These are phyloP conservation scores for Nannizzia gypsea DNA, from an alignment of 2,329 filamentous ascomycete genomes.

Conservation along the genomic window DNA sequence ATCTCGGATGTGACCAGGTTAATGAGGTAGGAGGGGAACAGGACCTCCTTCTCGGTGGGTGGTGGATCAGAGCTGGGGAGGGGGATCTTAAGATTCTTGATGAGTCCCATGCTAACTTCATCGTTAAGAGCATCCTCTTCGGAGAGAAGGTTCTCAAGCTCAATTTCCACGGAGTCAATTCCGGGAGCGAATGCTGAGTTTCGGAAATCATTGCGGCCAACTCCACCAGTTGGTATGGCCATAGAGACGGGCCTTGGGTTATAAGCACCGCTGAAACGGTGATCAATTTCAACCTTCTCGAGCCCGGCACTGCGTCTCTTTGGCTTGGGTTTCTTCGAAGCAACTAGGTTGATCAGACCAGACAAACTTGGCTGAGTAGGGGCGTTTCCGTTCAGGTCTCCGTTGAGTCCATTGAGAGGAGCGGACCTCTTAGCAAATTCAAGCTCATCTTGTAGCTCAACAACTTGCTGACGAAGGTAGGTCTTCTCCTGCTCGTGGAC, in stretches of 20 bases:
- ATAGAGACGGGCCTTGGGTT: conserved; percentile 94
- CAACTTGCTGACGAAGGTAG: conserved; percentile 73
- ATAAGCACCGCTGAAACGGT: conserved; percentile 77
- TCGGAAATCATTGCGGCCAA: conserved; percentile 53
- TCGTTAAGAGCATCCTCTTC: conserved; percentile 95
- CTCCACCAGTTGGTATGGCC: conserved; percentile 53
- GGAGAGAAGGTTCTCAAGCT: conserved; percentile 83
- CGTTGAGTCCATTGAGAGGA: conserved; percentile 54
- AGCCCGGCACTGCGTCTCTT: conserved; percentile 72
- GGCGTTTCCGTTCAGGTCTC: conserved; percentile 54
- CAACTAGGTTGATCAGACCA: conserved; percentile 90
- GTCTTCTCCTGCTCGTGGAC: conserved; percentile 76
- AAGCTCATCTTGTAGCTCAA: conserved; percentile 82
- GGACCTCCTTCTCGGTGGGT: conserved; percentile 93
- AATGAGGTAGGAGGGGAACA: conserved; percentile 98
- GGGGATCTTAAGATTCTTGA: conserved; percentile 93
- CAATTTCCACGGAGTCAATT: conserved; percentile 83
- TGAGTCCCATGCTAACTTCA: conserved; percentile 90
- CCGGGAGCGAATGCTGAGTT: conserved; percentile 68
- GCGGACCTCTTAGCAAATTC: conserved; percentile 70
- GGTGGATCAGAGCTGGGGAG: conserved; percentile 74
- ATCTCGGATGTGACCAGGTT: conserved; percentile 98
- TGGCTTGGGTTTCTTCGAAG: conserved; percentile 88
- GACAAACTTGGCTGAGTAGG: conserved; percentile 45
- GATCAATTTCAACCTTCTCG: conserved; percentile 68